Conservation (phyloP, 2,329 filamentous ascomycete genomes). For the Exophiala alcalophila region DNA sequence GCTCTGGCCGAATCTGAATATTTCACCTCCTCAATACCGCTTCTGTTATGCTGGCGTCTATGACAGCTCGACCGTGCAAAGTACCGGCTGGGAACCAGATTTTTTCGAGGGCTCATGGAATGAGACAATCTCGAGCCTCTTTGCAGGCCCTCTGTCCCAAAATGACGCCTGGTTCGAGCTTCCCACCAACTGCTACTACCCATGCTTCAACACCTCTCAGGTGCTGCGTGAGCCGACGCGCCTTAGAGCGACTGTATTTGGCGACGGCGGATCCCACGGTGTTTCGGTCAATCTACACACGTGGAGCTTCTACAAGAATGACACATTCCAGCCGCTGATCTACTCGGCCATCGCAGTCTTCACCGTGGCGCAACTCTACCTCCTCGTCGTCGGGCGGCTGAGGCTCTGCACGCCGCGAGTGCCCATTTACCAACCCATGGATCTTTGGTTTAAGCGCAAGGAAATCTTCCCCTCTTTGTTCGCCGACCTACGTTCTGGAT, state of each 20-base stretch:
- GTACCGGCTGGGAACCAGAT: conserved; percentile 32
- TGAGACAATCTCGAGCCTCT: conserved; percentile 33
- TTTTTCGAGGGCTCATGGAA: conserved; percentile 35
- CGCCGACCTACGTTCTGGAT: conserved; percentile 15
- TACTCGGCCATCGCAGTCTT: conserved; percentile 33
- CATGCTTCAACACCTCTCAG: conserved; percentile 33
- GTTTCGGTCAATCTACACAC: conserved; percentile 17
- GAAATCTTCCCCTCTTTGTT: conserved; percentile 28
- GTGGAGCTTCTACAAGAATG: conserved; percentile 21
- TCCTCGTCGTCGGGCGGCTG: conserved; percentile 25
- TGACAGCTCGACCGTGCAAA: conserved; percentile 23
- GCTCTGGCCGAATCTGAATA: conserved; percentile 27
- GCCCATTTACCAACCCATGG: conserved; percentile 29
- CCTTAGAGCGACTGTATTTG: conserved; percentile 24
- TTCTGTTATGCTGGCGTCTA: conserved; percentile 35
- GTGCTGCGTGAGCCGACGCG: conserved; percentile 30
- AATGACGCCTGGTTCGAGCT: conserved; percentile 19
- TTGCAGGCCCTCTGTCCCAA: conserved; percentile 24
- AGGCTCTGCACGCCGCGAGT: conserved; percentile 31
- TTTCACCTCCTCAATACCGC: conserved; percentile 32
- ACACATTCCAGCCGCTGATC: conserved; percentile 33
- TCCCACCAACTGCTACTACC: conserved; percentile 35
- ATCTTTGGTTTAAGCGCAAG: conserved; percentile 31
- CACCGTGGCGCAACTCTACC: conserved; percentile 30
- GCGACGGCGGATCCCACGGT: conserved; percentile 7